Evolutionary conservation across 495 filamentous ascomycete species (phyloP).

Genomic region (Podospora tetraspora): DNA sequence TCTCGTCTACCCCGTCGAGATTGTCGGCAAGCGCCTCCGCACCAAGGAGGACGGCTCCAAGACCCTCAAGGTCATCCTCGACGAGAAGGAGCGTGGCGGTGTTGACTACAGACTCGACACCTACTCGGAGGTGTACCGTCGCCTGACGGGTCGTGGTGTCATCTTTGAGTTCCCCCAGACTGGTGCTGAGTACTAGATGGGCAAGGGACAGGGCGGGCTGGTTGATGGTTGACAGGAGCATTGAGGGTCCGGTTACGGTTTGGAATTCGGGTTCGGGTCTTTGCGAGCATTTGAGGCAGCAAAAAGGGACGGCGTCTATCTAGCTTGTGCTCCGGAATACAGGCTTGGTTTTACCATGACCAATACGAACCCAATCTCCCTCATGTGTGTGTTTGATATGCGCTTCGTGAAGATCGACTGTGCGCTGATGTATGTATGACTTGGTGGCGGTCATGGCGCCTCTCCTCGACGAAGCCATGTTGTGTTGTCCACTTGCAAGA

Average conservation of each 20-base stretch:
- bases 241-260: constrained; percentile 27
- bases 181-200: constrained; percentile 68
- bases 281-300: constrained; percentile 28
- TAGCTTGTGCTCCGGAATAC: constrained; percentile 34
- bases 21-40: constrained; percentile 94
- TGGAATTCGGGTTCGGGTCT: constrained; percentile 30
- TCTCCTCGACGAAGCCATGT: not conserved
- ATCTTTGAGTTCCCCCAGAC: constrained; percentile 95
- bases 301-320: constrained; percentile 37
- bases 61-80: constrained; percentile 93
- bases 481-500: not conserved
- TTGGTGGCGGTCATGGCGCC: not conserved
- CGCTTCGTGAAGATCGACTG: not conserved
- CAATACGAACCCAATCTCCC: constrained; percentile 9
- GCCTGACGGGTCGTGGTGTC: constrained; percentile 88
- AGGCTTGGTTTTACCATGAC: constrained; percentile 23
- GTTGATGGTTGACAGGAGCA: constrained; percentile 22
- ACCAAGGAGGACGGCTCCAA: constrained; percentile 97
- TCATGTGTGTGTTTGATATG: not conserved
- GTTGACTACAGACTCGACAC: constrained; percentile 99
- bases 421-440: not conserved
- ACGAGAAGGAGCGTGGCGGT: constrained; percentile 98
- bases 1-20: constrained; percentile 99
- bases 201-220: constrained; percentile 16
- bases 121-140: constrained; percentile 97